A percentile compares a stretch with the other conserved stretches of the same genome.
Evolutionary conservation across 2,329 filamentous ascomycete species (phyloP).

Genomic region (Xylaria multiplex): DNA sequence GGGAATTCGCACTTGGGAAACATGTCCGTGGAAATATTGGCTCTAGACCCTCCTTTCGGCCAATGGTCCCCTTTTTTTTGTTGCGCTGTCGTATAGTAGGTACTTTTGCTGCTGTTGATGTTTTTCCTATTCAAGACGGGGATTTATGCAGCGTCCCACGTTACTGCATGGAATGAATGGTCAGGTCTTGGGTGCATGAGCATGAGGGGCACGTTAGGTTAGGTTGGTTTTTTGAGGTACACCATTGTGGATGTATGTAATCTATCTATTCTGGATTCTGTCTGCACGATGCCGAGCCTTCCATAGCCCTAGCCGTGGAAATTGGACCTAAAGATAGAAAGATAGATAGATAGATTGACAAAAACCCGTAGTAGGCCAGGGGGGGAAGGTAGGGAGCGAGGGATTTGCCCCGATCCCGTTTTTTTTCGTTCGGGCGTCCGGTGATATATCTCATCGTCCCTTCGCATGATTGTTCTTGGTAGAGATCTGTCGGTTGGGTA

Average conservation of each 20-base stretch:
- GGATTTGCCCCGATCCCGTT: too few species aligned
- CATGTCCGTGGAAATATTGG: constrained; percentile 26
- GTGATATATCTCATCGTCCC: constrained; percentile 24
- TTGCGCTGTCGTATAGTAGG: neutral
- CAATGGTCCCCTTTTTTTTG: neutral
- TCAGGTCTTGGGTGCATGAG: constrained; percentile 8
- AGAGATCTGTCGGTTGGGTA: constrained; percentile 1
- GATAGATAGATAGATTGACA: neutral
- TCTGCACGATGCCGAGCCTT: constrained; percentile 5
- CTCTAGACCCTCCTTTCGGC: neutral
- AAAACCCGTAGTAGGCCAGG: too few species aligned
- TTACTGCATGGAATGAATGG: constrained; percentile 1
- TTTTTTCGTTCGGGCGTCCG: neutral
- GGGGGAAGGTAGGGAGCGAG: too few species aligned
- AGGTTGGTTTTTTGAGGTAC: too few species aligned
- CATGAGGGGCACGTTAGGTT: neutral
- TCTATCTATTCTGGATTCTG: neutral
- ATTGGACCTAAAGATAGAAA: neutral
- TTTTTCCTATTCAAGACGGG: constrained; percentile 11
- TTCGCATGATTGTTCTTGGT: neutral
- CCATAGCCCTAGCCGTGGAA: neutral
- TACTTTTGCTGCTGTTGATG: neutral
- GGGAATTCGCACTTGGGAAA: constrained; percentile 3
- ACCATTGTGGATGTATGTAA: neutral
- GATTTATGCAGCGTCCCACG: neutral